These are phyloP conservation scores for Xerocomus cyaneibrunnescens DNA, from an alignment of 1,284 basidiomycete genomes.

Conservation along the genomic window DNA sequence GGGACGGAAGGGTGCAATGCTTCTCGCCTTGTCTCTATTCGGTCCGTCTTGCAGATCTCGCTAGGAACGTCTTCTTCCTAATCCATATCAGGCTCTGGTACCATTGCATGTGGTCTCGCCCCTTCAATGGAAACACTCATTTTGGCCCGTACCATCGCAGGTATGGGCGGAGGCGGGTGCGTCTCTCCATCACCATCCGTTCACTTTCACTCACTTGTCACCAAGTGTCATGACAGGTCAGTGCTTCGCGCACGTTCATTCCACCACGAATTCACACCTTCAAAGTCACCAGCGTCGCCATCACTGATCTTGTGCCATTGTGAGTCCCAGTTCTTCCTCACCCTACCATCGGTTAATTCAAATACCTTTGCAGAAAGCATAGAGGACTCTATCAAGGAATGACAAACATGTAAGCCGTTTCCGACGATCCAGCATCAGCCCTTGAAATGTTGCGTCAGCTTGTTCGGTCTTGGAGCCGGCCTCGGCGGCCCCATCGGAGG, in stretches of 20 bases:
- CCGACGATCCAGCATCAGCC: constrained; percentile 2
- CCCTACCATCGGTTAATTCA: background rate
- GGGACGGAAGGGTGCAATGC: constrained; percentile 82
- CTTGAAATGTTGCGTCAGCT: constrained; percentile 40
- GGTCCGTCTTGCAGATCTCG: constrained; percentile 45
- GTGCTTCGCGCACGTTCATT: constrained; percentile 14
- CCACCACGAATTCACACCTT: constrained; percentile 21
- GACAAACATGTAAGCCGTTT: constrained; percentile 70
- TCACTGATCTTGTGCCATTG: constrained; percentile 81
- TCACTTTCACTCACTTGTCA: constrained; percentile 4
- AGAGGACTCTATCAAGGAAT: constrained; percentile 88
- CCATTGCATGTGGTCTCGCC: constrained; percentile 78
- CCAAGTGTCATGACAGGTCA: constrained; percentile 78
- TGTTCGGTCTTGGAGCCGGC: constrained; percentile 75
- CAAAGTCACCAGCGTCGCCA: constrained; percentile 71
- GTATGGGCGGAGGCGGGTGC: constrained; percentile 90
- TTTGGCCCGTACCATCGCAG: constrained; percentile 77
- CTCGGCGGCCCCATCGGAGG: constrained; percentile 91
- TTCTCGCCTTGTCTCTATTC: constrained; percentile 78
- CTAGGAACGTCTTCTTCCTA: constrained; percentile 17
- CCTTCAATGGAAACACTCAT: constrained; percentile 84
- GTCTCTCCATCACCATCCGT: background rate
- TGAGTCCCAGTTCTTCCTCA: constrained; percentile 41
- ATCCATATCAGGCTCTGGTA: constrained; percentile 64
- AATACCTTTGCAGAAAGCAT: constrained; percentile 56